Conservation (phyloP, 148 eudicot species). For the Chenopodium berlandieri region DNA sequence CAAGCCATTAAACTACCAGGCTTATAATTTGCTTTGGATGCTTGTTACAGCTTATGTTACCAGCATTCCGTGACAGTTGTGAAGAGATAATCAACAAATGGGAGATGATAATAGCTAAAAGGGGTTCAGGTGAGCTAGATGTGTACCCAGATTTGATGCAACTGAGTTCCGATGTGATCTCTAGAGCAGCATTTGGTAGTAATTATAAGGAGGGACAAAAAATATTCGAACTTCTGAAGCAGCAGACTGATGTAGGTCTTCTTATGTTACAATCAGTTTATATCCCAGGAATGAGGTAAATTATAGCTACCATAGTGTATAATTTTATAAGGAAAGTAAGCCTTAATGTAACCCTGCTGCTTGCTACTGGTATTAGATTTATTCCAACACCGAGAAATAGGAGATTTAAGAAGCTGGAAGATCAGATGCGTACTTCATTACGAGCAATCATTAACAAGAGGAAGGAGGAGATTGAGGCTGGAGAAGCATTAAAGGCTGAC, state of each 20-base stretch:
- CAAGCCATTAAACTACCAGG: too few relatives aligned
- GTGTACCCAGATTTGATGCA: too few relatives aligned
- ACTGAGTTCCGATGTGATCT: too few relatives aligned
- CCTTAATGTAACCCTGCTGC: background rate
- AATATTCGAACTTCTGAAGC: background rate
- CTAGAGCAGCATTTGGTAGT: too few relatives aligned
- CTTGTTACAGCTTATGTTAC: constrained; percentile 19
- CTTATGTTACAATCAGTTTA: background rate
- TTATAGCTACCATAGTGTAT: background rate
- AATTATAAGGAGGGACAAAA: background rate
- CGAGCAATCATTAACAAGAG: constrained; percentile 20
- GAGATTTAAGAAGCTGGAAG: constrained; percentile 13
- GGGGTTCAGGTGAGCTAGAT: too few relatives aligned
- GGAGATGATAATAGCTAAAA: too few relatives aligned
- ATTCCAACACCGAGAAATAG: constrained; percentile 27
- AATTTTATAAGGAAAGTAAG: too few relatives aligned
- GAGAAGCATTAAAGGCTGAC: constrained; percentile 17
- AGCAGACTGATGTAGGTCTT: background rate
- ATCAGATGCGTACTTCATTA: constrained; percentile 14
- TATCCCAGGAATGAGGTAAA: background rate
- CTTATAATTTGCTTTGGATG: background rate
- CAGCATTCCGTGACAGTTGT: too few relatives aligned
- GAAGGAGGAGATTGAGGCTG: constrained; percentile 22
- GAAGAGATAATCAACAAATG: too few relatives aligned
- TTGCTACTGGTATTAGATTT: constrained; percentile 1